Evolutionary conservation across 306 rosid genomes (phyloP).

Genomic region (Vigna unguiculata): DNA sequence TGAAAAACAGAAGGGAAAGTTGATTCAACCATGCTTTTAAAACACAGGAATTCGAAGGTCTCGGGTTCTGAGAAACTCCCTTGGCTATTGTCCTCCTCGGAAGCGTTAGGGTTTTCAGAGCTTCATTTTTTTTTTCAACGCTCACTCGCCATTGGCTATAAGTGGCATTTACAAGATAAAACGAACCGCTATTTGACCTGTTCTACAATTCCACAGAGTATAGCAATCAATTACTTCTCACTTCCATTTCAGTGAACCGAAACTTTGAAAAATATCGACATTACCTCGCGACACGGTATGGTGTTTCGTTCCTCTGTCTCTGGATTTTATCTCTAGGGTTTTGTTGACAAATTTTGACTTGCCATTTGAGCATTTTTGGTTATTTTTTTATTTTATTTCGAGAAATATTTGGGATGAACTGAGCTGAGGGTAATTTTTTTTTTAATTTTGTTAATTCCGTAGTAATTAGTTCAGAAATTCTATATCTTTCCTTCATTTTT

Average conservation of each 20-base stretch:
- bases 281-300: neutral
- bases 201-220: neutral
- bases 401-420: neutral
- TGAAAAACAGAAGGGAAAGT: neutral
- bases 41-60: neutral
- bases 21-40: neutral
- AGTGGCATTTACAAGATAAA: neutral
- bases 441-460: neutral
- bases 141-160: neutral
- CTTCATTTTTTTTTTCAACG: neutral
- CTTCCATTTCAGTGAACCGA: neutral
- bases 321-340: constrained; percentile 48
- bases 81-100: neutral
- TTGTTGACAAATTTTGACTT: constrained; percentile 39
- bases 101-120: constrained; percentile 27
- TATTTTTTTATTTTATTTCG: neutral
- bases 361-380: constrained; percentile 3
- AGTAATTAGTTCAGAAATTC: neutral
- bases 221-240: neutral
- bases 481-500: too few relatives aligned
- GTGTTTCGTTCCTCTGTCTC: neutral
- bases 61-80: neutral
- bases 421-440: constrained; percentile 6
- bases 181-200: neutral
- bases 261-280: neutral